Percentiles rank a stretch among this genome's conserved stretches.
These are phyloP conservation scores for Gliomastix tumulicola DNA, from an alignment of 2,329 filamentous ascomycete species.

Conservation along the genomic window DNA sequence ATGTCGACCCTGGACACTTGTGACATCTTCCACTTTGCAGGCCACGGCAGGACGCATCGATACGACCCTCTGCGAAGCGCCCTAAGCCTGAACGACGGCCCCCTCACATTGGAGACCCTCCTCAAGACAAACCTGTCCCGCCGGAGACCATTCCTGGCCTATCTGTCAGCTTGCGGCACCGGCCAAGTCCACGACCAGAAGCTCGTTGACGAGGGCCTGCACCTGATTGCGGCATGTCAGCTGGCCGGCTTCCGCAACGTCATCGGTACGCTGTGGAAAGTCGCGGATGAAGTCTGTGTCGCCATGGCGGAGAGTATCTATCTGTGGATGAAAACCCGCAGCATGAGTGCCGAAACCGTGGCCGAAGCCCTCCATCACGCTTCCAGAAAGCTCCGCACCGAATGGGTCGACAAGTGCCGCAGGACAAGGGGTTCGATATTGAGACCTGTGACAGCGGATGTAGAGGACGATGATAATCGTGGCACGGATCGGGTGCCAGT, in stretches of 20 bases:
- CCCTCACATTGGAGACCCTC: constrained; percentile 25
- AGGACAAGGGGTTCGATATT: not conserved
- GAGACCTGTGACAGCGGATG: not conserved
- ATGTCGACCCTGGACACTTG: not conserved
- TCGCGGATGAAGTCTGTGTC: not conserved
- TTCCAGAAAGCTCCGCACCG: not conserved
- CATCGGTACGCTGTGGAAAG: not conserved
- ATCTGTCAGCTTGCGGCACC: not conserved
- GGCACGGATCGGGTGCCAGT: not conserved
- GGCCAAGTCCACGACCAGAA: not conserved
- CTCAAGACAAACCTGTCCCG: constrained; percentile 22
- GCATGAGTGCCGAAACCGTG: not conserved
- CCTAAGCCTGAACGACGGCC: constrained; percentile 1
- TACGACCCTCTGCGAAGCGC: not conserved
- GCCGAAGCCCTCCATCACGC: not conserved
- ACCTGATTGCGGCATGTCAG: not conserved
- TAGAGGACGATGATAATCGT: not conserved
- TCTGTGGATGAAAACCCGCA: not conserved
- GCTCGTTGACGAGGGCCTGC: not conserved
- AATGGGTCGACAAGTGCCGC: not conserved
- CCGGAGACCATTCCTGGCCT: not conserved
- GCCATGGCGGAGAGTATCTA: not conserved
- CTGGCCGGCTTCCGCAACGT: not conserved
- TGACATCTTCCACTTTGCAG: not conserved
- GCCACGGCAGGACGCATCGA: not conserved